Evolutionary conservation across 108 stramenopile species (phyloP).

Genomic region (Nitzschia putrida): DNA sequence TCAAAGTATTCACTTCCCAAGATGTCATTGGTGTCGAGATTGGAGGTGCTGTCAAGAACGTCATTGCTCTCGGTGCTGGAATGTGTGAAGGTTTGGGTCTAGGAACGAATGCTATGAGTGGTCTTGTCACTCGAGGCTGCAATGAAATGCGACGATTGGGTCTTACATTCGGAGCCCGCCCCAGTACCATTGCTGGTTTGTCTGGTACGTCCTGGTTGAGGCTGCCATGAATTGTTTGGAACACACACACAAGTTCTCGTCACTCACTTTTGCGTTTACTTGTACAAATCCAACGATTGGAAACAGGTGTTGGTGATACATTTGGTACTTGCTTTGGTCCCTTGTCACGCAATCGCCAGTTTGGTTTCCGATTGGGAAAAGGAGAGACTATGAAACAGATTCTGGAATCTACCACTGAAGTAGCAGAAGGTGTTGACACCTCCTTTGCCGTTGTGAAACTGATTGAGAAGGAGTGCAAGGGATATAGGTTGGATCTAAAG

Average conservation of each 20-base stretch:
- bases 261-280: neutral
- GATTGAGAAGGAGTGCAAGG: slow-evolving; percentile 85
- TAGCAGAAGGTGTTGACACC: slow-evolving; percentile 95
- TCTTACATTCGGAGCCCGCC: slow-evolving; percentile 80
- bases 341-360: slow-evolving; percentile 90
- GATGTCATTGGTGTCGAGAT: slow-evolving; percentile 96
- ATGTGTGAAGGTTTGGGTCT: slow-evolving; percentile 96
- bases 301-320: slow-evolving; percentile 92
- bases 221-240: no score
- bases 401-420: slow-evolving; percentile 81
- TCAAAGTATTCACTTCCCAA: slow-evolving; percentile 85
- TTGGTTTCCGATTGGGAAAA: slow-evolving; percentile 91
- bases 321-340: slow-evolving; percentile 98
- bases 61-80: slow-evolving; percentile 95
- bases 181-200: slow-evolving; percentile 88
- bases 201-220: slow-evolving; percentile 63
- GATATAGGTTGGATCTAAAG: slow-evolving; percentile 92
- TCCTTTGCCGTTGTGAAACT: slow-evolving; percentile 87
- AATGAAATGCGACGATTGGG: slow-evolving; percentile 94
- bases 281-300: neutral
- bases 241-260: neutral
- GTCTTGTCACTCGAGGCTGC: slow-evolving; percentile 93
- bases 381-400: slow-evolving; percentile 94
- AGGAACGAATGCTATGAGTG: slow-evolving; percentile 96
- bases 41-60: slow-evolving; percentile 97